phyloP scores from a whole-genome alignment of 2,329 filamentous ascomycete genomes.

The Colletotrichum sp. region DNA sequence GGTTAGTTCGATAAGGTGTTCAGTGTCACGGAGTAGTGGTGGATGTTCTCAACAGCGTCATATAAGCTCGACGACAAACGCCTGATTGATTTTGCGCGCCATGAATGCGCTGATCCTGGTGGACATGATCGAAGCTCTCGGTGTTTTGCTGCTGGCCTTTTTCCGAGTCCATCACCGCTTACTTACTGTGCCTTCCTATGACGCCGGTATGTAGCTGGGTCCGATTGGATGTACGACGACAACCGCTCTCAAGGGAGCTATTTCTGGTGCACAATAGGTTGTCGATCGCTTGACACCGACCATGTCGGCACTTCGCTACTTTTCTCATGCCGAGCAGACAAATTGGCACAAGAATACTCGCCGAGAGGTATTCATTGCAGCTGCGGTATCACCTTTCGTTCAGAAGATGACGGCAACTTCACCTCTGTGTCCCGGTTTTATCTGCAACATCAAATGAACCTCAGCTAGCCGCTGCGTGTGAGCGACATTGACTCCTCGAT shows the following conservation, averaged over 20 bases:
- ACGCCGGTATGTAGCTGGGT: neutral
- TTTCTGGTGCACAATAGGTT: neutral
- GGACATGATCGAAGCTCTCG: neutral
- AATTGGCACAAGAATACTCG: neutral
- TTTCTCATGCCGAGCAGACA: neutral
- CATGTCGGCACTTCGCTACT: neutral
- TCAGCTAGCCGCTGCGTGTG: neutral
- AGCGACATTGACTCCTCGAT: neutral
- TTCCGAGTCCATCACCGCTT: neutral
- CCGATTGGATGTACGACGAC: neutral
- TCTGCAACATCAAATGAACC: neutral
- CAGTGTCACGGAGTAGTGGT: neutral
- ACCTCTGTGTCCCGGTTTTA: neutral
- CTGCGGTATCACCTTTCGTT: neutral
- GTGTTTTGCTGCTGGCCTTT: neutral
- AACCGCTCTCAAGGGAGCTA: neutral
- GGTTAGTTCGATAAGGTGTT: neutral
- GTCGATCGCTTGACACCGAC: neutral
- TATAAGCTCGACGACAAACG: neutral
- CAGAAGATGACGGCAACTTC: neutral
- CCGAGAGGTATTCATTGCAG: rapidly evolving
- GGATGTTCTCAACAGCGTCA: neutral
- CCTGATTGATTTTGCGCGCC: neutral
- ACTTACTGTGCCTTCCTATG: neutral
- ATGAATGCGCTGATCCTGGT: neutral